phyloP scores from a whole-genome alignment of 768 basidiomycete genomes.

The Dacryopinax spathularia region DNA sequence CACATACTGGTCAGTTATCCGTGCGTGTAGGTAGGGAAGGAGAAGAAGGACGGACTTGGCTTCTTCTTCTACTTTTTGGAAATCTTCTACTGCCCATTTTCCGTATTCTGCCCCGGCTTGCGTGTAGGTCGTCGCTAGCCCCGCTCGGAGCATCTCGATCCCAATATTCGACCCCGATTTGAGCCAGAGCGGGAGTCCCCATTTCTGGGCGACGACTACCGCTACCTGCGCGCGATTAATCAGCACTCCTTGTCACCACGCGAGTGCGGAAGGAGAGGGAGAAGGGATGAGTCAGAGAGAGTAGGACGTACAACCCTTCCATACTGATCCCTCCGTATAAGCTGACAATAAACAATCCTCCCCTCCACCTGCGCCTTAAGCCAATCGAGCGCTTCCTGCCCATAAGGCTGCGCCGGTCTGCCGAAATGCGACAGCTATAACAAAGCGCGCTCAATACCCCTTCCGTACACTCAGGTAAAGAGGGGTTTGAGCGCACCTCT shows the following conservation, averaged over 20 bases:
- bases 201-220: conserved; percentile 40
- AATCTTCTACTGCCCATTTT: conserved; percentile 45
- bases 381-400: conserved; percentile 63
- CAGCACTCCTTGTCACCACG: not conserved
- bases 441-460: not conserved
- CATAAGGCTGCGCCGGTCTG: conserved; percentile 56
- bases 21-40: not conserved
- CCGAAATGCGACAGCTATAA: conserved; percentile 71
- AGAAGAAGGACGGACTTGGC: conserved; percentile 41
- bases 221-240: conserved; percentile 44
- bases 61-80: conserved; percentile 44
- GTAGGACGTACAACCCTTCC: conserved; percentile 48
- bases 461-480: not conserved
- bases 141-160: conserved; percentile 64
- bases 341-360: conserved; percentile 52
- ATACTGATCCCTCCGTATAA: conserved; percentile 71
- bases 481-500: conserved; percentile 38
- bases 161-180: conserved; percentile 38
- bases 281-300: not conserved
- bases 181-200: conserved; percentile 39
- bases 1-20: not conserved
- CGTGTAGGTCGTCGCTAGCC: conserved; percentile 62
- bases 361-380: conserved; percentile 43
- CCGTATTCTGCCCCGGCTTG: conserved; percentile 74
- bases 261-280: not conserved